A percentile compares a stretch with the other conserved stretches of the same genome.
Evolutionary conservation across 768 basidiomycete genomes (phyloP).

Genomic region (Austroboletus festivus): DNA sequence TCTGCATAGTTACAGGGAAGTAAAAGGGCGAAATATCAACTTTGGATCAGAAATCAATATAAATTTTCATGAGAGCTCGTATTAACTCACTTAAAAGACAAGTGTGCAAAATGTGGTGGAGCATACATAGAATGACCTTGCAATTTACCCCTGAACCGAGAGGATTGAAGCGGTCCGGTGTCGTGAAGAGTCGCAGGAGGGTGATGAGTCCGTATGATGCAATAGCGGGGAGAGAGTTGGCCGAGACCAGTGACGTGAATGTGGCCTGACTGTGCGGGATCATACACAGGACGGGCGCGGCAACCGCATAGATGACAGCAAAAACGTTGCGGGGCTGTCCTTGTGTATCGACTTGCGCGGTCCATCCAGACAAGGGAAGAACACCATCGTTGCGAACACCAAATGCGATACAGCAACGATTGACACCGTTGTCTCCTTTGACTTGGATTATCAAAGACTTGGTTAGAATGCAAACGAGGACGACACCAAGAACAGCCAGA

Average conservation of each 20-base stretch:
- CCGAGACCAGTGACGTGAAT: slow-evolving; percentile 87
- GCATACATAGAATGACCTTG: slow-evolving; percentile 64
- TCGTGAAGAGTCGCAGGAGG: slow-evolving; percentile 68
- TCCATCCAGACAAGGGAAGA: slow-evolving; percentile 79
- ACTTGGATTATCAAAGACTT: too few relatives aligned
- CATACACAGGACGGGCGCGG: slow-evolving; percentile 69
- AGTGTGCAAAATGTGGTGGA: slow-evolving; percentile 70
- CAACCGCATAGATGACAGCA: slow-evolving; percentile 81
- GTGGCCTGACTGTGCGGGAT: slow-evolving; percentile 89
- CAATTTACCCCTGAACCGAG: slow-evolving; percentile 69
- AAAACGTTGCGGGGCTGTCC: slow-evolving; percentile 85
- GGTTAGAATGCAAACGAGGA: slow-evolving; percentile 67
- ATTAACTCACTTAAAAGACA: slow-evolving; percentile 60
- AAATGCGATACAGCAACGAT: slow-evolving; percentile 87
- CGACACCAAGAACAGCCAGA: slow-evolving; percentile 79
- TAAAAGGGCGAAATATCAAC: slow-evolving; percentile 83
- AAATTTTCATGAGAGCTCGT: neutral
- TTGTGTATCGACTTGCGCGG: slow-evolving; percentile 63
- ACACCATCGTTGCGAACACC: slow-evolving; percentile 93
- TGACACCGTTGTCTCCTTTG: slow-evolving; percentile 88
- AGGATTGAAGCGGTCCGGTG: slow-evolving; percentile 69
- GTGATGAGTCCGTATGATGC: slow-evolving; percentile 86
- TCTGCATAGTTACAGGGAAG: slow-evolving; percentile 73
- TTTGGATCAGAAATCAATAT: slow-evolving; percentile 34
- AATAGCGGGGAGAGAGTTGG: slow-evolving; percentile 82